Evolutionary conservation across 495 filamentous ascomycete species (phyloP), one percentile per base, ranked within the genome.

Genomic region (Bacidia rubella): DNA sequence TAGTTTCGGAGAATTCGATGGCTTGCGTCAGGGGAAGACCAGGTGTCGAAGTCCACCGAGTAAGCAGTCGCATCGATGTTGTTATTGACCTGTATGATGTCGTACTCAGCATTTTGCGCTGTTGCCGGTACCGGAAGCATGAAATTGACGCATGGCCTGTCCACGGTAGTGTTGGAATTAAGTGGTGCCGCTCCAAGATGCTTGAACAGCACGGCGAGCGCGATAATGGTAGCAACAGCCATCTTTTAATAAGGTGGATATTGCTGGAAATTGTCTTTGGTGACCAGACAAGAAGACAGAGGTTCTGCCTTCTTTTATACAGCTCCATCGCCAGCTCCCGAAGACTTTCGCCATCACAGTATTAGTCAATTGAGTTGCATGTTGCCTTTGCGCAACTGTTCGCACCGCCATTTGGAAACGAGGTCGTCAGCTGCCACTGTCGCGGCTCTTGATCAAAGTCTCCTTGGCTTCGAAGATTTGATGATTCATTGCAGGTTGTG

Each of bases 61-160:
- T 40, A 51, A 20, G 49, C 49, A 20, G 25, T 51, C 12, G 49
- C 49, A 12, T 51, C 21, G 49, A 51, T 41, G 49, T 51, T 41
- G 49, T 41, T 22, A 11, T 10, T 20, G 27, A 51, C 49, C 11
- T 7, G 49, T 9, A 51, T 20, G 5, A 39, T 35, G 19, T 51
- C 49, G 22, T 51, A 51, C 20, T 51, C 49, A 5, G 49, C 49
- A 41, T 51, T 15, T 32, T 51, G 49, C 5, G 49, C 49, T 41
- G 24, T 41, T 4, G 32, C 49, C 3, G 24, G 27, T 17, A 51
- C 49, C 11, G 25, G 26, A 47, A 51, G 49, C 29, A 51, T 51
- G 26, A 51, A 51, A 22, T 47, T 41, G 25, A 5, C 10, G 22
- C 49, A 51, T 51, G 49, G 49, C 27, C 49, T 47, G 27, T 51